A percentile compares a stretch with the other conserved stretches of the same genome.
Evolutionary conservation across 768 basidiomycete genomes (phyloP).

Genomic region (Pleurotus sapidus): DNA sequence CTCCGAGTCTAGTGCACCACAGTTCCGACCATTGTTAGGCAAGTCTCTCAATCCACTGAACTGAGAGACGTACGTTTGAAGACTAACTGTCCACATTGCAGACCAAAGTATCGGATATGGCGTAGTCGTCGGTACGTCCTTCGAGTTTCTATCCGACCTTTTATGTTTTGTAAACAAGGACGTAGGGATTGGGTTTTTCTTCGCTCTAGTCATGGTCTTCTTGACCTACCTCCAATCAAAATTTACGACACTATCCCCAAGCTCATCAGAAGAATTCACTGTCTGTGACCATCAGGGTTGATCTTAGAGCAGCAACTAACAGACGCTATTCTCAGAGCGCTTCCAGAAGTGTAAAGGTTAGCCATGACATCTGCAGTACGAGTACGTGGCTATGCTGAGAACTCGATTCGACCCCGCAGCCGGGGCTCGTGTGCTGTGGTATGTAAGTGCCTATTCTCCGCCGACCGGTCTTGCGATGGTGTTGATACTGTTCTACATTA

Average conservation of each 20-base stretch:
- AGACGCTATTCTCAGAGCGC: conserved; percentile 28
- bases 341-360: conserved; percentile 42
- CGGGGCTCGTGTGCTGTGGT: conserved; percentile 48
- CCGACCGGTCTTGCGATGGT: neutral
- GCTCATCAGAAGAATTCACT: conserved; percentile 47
- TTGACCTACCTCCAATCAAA: conserved; percentile 43
- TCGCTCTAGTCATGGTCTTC: conserved; percentile 43
- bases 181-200: conserved; percentile 48
- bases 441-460: conserved; percentile 27
- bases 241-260: conserved; percentile 43
- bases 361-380: neutral
- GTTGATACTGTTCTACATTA: conserved; percentile 10
- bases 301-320: neutral
- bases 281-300: conserved; percentile 18
- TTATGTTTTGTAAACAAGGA: neutral
- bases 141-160: neutral
- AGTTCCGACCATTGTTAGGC: no score
- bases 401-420: conserved; percentile 18
- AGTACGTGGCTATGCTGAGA: neutral
- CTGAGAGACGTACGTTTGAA: no score
- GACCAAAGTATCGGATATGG: conserved; percentile 48
- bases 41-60: no score
- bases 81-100: conserved; percentile 6
- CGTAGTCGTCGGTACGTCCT: conserved; percentile 39
- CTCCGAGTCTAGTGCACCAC: no score